These are phyloP conservation scores for Dunaliella sp. DNA, from an alignment of 139 green algal species.

Conservation along the genomic window DNA sequence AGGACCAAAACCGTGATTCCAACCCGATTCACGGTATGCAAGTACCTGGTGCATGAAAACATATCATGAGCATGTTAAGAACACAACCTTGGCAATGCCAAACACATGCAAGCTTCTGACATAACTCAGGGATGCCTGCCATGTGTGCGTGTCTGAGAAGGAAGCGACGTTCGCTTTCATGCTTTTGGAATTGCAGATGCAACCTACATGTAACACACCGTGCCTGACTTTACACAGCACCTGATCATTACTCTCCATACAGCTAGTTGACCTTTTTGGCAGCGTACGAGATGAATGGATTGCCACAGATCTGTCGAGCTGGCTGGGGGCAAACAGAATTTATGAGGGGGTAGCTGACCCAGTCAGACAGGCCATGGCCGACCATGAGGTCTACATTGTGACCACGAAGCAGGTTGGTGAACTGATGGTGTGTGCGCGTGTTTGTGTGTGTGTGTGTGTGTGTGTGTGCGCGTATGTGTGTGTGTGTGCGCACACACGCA, in stretches of 20 bases:
- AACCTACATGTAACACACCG: background rate
- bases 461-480: too few relatives aligned
- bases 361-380: constrained; percentile 49
- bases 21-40: too few relatives aligned
- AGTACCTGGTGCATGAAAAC: too few relatives aligned
- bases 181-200: too few relatives aligned
- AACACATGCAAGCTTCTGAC: too few relatives aligned
- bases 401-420: constrained; percentile 94
- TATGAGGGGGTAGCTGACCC: constrained; percentile 82
- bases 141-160: too few relatives aligned
- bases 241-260: constrained; percentile 25
- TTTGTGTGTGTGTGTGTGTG: background rate
- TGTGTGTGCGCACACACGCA: background rate
- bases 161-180: too few relatives aligned
- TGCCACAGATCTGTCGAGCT: constrained; percentile 76
- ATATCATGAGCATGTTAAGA: too few relatives aligned
- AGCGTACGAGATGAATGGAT: constrained; percentile 94
- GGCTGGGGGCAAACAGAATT: constrained; percentile 91
- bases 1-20: too few relatives aligned
- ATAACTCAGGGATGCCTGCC: too few relatives aligned
- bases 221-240: background rate
- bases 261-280: constrained; percentile 91
- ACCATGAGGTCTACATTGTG: constrained; percentile 90
- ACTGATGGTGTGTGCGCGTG: background rate
- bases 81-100: too few relatives aligned